phyloP scores from a whole-genome alignment of 495 filamentous ascomycete species.

The Tirmania nivea region DNA sequence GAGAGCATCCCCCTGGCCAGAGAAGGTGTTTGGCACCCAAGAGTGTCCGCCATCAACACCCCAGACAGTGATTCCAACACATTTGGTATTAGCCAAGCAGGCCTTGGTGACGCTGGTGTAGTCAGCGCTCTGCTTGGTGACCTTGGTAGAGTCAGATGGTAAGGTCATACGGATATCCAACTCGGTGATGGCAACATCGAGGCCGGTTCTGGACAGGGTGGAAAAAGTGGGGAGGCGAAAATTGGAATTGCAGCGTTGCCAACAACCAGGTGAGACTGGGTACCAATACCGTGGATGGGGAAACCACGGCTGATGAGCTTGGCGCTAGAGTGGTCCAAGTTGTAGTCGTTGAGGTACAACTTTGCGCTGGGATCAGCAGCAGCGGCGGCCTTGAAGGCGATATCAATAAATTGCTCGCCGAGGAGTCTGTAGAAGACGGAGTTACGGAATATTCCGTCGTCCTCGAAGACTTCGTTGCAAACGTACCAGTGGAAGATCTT shows the following conservation, averaged over 20 bases:
- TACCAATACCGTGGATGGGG: conserved; percentile 38
- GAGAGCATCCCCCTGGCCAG: conserved; percentile 27
- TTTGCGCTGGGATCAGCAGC: conserved; percentile 28
- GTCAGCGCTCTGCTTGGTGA: conserved; percentile 37
- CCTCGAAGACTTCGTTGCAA: conserved; percentile 31
- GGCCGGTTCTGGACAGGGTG: conserved; percentile 26
- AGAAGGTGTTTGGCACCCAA: conserved; percentile 34
- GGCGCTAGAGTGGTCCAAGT: conserved; percentile 32
- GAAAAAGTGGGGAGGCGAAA: conserved; percentile 22
- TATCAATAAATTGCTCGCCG: conserved; percentile 26
- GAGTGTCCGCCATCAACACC: conserved; percentile 45
- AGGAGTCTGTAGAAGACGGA: conserved; percentile 24
- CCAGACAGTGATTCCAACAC: conserved; percentile 59
- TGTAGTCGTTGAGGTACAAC: conserved; percentile 53
- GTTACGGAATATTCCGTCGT: conserved; percentile 24
- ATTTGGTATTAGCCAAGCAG: conserved; percentile 30
- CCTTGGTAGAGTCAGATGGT: conserved; percentile 23
- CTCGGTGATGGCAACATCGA: conserved; percentile 43
- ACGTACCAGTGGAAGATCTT: conserved; percentile 41
- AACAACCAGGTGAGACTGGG: conserved; percentile 37
- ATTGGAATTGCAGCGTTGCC: conserved; percentile 27
- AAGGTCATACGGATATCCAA: conserved; percentile 32
- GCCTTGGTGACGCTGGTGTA: conserved; percentile 34
- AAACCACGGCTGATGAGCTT: conserved; percentile 31
- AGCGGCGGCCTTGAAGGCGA: conserved; percentile 28